Percentiles rank a stretch among this genome's conserved stretches.
phyloP scores from a whole-genome alignment of 1,284 basidiomycete genomes.

The Naganishia liquefaciens region DNA sequence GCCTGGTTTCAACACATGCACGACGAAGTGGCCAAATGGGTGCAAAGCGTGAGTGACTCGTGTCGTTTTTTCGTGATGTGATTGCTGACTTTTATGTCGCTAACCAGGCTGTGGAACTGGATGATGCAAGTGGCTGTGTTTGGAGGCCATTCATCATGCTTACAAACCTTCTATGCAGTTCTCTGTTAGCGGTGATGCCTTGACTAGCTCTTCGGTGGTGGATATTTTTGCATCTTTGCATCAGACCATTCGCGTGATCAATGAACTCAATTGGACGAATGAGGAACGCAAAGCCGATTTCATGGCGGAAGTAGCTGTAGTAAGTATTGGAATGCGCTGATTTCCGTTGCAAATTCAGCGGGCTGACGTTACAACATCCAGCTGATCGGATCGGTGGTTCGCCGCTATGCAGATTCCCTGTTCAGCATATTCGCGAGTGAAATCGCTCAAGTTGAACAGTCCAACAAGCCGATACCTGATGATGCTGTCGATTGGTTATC shows the following conservation, averaged over 20 bases:
- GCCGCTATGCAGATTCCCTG: conserved; percentile 26
- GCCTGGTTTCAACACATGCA: conserved; percentile 91
- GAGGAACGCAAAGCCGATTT: conserved; percentile 85
- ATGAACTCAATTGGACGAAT: conserved; percentile 89
- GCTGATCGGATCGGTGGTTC: conserved; percentile 31
- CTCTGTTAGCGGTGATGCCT: conserved; percentile 56
- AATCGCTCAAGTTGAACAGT: conserved; percentile 26
- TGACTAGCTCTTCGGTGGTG: conserved; percentile 92
- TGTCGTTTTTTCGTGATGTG: background rate
- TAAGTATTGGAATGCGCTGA: conserved; percentile 43
- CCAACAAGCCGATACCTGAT: background rate
- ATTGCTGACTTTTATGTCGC: background rate
- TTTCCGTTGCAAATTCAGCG: too few species aligned
- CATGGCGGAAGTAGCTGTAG: conserved; percentile 82
- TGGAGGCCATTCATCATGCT: background rate
- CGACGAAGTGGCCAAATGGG: conserved; percentile 89
- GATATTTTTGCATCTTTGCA: conserved; percentile 93
- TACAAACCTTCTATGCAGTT: conserved; percentile 37
- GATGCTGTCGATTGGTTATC: conserved; percentile 22
- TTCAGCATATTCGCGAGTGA: conserved; percentile 22
- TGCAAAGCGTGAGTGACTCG: conserved; percentile 68
- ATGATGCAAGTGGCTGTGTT: conserved; percentile 63
- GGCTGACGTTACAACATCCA: background rate
- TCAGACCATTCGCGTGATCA: conserved; percentile 83
- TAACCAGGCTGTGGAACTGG: conserved; percentile 73